phyloP scores from a whole-genome alignment of 2,329 filamentous ascomycete species.

The Aspergillus floridensis region DNA sequence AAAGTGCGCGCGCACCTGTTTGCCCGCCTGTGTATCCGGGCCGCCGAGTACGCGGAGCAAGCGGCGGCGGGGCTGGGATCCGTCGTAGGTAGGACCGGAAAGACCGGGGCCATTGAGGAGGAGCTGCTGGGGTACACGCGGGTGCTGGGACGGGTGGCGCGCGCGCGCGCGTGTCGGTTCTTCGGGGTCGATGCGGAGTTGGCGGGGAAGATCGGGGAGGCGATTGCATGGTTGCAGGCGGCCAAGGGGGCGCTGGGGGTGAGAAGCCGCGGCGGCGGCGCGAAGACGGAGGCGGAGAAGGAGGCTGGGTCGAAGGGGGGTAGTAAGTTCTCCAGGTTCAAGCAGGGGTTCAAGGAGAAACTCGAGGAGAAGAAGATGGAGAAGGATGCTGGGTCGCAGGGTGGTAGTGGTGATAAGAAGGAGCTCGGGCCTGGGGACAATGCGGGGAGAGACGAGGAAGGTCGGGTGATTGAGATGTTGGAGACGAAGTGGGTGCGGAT shows the following conservation, averaged over 20 bases:
- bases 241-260: constrained; percentile 73
- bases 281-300: constrained; percentile 45
- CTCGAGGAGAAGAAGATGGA: constrained; percentile 77
- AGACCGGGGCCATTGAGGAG: constrained; percentile 52
- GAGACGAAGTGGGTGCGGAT: constrained; percentile 86
- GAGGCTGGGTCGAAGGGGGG: constrained; percentile 26
- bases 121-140: constrained; percentile 70
- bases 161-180: constrained; percentile 85
- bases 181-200: constrained; percentile 87
- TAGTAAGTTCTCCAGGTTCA: constrained; percentile 54
- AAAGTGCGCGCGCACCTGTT: constrained; percentile 87
- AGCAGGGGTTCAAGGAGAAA: constrained; percentile 72
- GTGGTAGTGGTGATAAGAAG: constrained; percentile 23
- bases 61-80: constrained; percentile 55
- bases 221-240: constrained; percentile 80
- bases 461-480: constrained; percentile 79
- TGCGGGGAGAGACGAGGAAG: constrained; percentile 81
- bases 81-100: constrained; percentile 28
- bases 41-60: constrained; percentile 80
- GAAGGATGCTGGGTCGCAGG: constrained; percentile 53
- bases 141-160: constrained; percentile 69
- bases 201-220: constrained; percentile 75
- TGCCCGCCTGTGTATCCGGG: constrained; percentile 80
- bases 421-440: constrained; percentile 61
- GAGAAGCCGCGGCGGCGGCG: constrained; percentile 38